These are phyloP conservation scores for Schwanniomyces pseudopolymorphus DNA, from an alignment of 805 yeast genomes.

Conservation along the genomic window DNA sequence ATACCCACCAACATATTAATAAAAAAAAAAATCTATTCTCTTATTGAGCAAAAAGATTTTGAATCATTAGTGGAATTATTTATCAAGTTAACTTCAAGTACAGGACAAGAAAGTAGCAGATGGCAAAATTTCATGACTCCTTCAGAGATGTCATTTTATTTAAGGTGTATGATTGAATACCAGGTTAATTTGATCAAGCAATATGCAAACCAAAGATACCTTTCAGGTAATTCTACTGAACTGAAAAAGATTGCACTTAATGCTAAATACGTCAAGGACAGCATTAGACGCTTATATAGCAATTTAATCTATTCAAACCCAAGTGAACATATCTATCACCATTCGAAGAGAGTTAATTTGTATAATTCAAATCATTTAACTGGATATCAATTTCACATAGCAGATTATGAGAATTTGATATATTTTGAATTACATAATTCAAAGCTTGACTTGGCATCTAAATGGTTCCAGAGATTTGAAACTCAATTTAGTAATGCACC, in stretches of 20 bases:
- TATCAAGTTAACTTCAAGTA: conserved; percentile 10
- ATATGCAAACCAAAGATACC: conserved; percentile 8
- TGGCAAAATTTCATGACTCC: conserved; percentile 11
- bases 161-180: conserved; percentile 16
- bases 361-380: conserved; percentile 12
- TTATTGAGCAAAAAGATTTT: conserved; percentile 13
- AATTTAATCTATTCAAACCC: conserved; percentile 19
- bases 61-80: conserved; percentile 14
- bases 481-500: conserved; percentile 13
- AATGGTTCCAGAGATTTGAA: conserved; percentile 38
- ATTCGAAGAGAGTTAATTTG: conserved; percentile 13
- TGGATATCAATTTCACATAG: conserved; percentile 14
- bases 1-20: conserved; percentile 9
- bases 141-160: conserved; percentile 19
- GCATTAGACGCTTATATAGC: conserved; percentile 24
- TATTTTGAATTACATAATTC: conserved; percentile 31
- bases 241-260: conserved; percentile 8
- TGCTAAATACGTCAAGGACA: conserved; percentile 12
- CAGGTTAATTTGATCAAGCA: conserved; percentile 15
- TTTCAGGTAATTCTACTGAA: conserved; percentile 1
- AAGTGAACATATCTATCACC: conserved; percentile 17
- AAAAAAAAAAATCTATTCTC: conserved; percentile 12
- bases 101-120: conserved; percentile 1
- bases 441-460: conserved; percentile 40
- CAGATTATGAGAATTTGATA: conserved; percentile 41